A percentile compares a stretch with the other conserved stretches of the same genome.
phyloP scores from a whole-genome alignment of 345 rosid genomes.

The Isatis tinctoria region DNA sequence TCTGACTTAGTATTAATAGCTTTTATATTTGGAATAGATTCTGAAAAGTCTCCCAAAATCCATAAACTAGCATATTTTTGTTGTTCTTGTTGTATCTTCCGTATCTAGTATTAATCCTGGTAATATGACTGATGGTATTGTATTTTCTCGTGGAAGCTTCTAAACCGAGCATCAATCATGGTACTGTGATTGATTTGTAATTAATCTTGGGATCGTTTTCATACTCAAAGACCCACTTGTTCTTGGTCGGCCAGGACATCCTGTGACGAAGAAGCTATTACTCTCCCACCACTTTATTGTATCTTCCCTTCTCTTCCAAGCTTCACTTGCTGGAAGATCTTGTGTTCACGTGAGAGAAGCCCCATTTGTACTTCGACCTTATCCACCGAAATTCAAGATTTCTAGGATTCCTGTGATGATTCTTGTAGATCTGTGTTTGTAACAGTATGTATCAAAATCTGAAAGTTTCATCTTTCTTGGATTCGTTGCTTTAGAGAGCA shows the following conservation, averaged over 20 bases:
- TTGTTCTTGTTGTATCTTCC: not conserved
- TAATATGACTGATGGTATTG: not conserved
- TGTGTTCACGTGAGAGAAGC: not conserved
- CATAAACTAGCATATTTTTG: not conserved
- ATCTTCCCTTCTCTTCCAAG: constrained; percentile 8
- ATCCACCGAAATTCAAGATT: not conserved
- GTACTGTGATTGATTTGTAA: not conserved
- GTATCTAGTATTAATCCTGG: not conserved
- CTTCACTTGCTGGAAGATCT: not conserved
- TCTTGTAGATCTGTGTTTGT: not conserved
- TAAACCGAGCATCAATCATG: not conserved
- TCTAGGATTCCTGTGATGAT: not conserved
- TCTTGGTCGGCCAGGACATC: not conserved
- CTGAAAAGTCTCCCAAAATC: not conserved
- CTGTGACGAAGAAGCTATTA: constrained; percentile 16
- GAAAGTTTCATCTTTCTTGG: not conserved
- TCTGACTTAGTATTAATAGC: not conserved
- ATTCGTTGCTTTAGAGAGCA: not conserved
- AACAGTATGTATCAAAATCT: not conserved
- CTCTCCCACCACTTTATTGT: not conserved
- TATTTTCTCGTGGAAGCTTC: not conserved
- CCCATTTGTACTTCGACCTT: not conserved
- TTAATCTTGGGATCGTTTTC: not conserved
- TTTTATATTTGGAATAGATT: not conserved
- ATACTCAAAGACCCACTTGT: not conserved